Evolutionary conservation across 2,329 filamentous ascomycete species (phyloP).

Genomic region (Aspergillus intermedius): DNA sequence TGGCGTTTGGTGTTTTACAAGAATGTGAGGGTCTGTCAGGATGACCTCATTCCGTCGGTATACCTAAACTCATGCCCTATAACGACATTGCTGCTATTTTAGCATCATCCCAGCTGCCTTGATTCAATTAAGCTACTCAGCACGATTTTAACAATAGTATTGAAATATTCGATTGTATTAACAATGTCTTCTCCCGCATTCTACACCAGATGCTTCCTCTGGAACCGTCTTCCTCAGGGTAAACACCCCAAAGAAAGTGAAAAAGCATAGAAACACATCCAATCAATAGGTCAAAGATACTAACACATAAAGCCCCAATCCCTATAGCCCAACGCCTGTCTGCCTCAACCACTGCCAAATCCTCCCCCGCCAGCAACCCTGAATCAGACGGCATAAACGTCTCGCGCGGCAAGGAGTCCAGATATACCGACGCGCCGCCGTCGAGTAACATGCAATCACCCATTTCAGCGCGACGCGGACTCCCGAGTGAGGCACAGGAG

Average conservation of each 20-base stretch:
- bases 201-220: neutral
- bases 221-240: neutral
- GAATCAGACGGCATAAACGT: neutral
- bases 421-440: neutral
- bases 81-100: too few relatives aligned
- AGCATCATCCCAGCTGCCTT: too few relatives aligned
- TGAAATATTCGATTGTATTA: too few relatives aligned
- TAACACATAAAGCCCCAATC: too few relatives aligned
- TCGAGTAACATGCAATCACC: neutral
- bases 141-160: too few relatives aligned
- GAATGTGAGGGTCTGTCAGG: too few relatives aligned
- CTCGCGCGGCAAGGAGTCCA: neutral
- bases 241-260: neutral
- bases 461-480: neutral
- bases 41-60: too few relatives aligned
- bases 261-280: neutral
- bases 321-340: neutral
- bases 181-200: too few relatives aligned
- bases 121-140: too few relatives aligned
- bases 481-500: constrained; percentile 6
- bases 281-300: too few relatives aligned
- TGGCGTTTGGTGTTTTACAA: too few relatives aligned
- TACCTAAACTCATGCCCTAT: too few relatives aligned
- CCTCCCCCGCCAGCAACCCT: neutral
- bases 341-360: neutral